Evolutionary conservation across 768 basidiomycete species (phyloP).

Genomic region (Pisolithus sp.): DNA sequence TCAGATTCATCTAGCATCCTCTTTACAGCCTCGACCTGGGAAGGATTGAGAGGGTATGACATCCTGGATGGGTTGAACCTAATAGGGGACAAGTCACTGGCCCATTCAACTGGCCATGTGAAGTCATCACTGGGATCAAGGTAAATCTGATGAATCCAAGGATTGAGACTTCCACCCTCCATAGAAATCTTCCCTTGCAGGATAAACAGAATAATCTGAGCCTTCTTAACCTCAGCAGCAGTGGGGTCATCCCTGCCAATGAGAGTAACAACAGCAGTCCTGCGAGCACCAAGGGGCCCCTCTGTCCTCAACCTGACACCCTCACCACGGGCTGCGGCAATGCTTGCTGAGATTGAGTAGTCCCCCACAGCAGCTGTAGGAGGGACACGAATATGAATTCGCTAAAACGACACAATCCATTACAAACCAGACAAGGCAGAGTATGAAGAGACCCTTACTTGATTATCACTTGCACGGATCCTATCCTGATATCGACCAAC

Average conservation of each 20-base stretch:
- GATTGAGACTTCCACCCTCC: constrained; percentile 24
- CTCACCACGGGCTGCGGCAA: constrained; percentile 10
- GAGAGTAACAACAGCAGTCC: constrained; percentile 36
- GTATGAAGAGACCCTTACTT: constrained; percentile 26
- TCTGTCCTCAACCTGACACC: constrained; percentile 17
- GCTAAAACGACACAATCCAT: constrained; percentile 5
- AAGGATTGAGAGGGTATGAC: constrained; percentile 32
- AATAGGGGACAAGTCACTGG: constrained; percentile 13
- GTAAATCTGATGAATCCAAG: constrained; percentile 35
- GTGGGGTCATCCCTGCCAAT: constrained; percentile 54
- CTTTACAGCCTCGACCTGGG: constrained; percentile 32
- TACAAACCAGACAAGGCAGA: not conserved
- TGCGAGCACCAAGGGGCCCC: constrained; percentile 23
- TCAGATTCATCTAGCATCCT: constrained; percentile 34
- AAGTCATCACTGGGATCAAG: constrained; percentile 21
- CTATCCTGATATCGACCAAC: constrained; percentile 26
- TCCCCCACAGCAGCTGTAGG: constrained; percentile 12
- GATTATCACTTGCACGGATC: constrained; percentile 26
- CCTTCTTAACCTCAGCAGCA: constrained; percentile 44
- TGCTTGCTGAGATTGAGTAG: constrained; percentile 17
- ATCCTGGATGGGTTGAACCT: constrained; percentile 10
- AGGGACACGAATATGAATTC: constrained; percentile 18
- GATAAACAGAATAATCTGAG: constrained; percentile 22
- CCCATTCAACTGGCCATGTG: constrained; percentile 33
- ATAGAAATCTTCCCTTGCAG: constrained; percentile 29